phyloP scores from a whole-genome alignment of 139 green algal genomes.

The Nannochloris sp. region DNA sequence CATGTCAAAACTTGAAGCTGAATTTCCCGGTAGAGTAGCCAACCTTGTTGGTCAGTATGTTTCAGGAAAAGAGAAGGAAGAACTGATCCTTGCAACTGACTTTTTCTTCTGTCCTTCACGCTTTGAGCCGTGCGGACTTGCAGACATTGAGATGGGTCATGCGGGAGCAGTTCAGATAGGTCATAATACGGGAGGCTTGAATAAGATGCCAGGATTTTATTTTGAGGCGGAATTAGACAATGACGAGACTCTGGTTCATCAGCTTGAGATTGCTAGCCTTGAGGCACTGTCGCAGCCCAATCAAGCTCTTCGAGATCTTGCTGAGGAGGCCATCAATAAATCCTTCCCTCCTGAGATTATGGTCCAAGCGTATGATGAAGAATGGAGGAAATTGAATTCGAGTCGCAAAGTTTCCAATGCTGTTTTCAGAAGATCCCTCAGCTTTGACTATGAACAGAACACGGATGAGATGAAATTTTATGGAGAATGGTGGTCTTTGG shows the following conservation, averaged over 20 bases:
- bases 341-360: slow-evolving; percentile 6
- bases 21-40: slow-evolving; percentile 23
- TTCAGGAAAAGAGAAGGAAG: slow-evolving; percentile 26
- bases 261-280: neutral
- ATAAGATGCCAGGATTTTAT: slow-evolving; percentile 40
- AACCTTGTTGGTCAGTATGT: slow-evolving; percentile 32
- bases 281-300: neutral
- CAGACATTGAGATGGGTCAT: slow-evolving; percentile 40
- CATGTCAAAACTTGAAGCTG: slow-evolving; percentile 10
- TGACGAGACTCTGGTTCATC: slow-evolving; percentile 14
- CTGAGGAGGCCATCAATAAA: slow-evolving; percentile 3
- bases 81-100: slow-evolving; percentile 26
- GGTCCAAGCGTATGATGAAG: slow-evolving; percentile 4
- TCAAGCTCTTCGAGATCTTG: neutral
- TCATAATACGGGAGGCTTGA: slow-evolving; percentile 25
- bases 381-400: slow-evolving; percentile 1
- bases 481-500: neutral
- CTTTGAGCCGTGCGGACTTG: slow-evolving; percentile 37
- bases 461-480: neutral
- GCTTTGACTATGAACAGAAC: neutral
- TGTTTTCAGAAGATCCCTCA: no score
- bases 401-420: neutral
- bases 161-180: slow-evolving; percentile 23
- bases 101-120: slow-evolving; percentile 34
- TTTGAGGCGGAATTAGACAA: slow-evolving; percentile 19